Base-by-base conservation (phyloP, 345 rosid species). In the Litchi chinensis region DNA sequence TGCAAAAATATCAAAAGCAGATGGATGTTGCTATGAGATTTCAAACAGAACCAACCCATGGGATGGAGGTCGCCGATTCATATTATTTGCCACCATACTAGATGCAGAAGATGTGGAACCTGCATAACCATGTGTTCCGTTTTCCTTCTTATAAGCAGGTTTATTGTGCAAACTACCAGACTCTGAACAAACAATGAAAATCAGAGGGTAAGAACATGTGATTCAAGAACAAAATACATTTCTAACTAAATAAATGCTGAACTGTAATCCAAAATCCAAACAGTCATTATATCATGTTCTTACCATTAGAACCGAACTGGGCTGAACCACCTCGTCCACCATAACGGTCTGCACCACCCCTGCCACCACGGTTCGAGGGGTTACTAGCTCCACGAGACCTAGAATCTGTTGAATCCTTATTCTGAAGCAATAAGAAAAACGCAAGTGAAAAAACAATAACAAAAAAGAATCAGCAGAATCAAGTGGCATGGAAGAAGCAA, bases 301-400 rank as follows among this genome's bases (percentile, higher is more conserved):
- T 90, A 95, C 98, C 98, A 85, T 75, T 86, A 60, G 91, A 83
- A 75, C 65, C 68, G 76, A 82, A 80, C 62, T 85, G 80, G 57
- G 85, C 74, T 71, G 90, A 82, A 72, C 89, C 90, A 85, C 88
- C 85, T 65, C 91, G 92, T 37, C 91, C 91, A 62, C 71, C 71
- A 81, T 92, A 85, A 41, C 98, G 97, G 79, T 92, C 98, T 70
- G 91, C 74, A 65, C 88, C 92, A 84, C 89, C 86, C 85, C 94
- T 89, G 76, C 81, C 88, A 59, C 95, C 97, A 64, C 98, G 93
- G 79, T 67, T 87, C 70, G 84, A 73, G 10, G 80, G 72, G 86
- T 77, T 88, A 79, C 77, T 91, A 77, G 80, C 85, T 85, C 91
- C 94, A 76, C 93, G 99, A 69, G 84, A 44, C 83, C 91, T 88